A percentile compares a stretch with the other conserved stretches of the same genome.
phyloP scores from a whole-genome alignment of 305 asterid species.

The Solanum hybrid region DNA sequence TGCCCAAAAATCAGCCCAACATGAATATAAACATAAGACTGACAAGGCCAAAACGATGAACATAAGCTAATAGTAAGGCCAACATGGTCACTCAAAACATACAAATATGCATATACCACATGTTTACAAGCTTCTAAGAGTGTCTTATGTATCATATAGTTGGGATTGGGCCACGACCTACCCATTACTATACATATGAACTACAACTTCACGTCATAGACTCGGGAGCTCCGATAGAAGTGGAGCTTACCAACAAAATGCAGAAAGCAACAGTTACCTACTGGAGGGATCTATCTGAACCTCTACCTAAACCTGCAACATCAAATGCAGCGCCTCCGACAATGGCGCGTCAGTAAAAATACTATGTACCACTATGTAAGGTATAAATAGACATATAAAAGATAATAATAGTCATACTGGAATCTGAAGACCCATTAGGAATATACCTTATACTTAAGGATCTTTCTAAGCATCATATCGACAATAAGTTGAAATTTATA shows the following conservation, averaged over 20 bases:
- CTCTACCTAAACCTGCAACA: too few species aligned
- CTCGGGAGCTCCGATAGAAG: neutral
- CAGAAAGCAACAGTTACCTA: neutral
- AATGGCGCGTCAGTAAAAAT: too few species aligned
- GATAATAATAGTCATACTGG: too few species aligned
- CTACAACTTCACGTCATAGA: neutral
- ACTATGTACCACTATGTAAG: too few species aligned
- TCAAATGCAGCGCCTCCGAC: too few species aligned
- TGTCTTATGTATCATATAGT: neutral
- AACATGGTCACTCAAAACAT: neutral
- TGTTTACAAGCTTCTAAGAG: neutral
- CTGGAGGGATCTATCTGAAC: neutral
- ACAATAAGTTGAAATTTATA: neutral
- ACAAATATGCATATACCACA: neutral
- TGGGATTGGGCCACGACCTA: neutral
- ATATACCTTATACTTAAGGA: neutral
- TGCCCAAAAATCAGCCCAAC: neutral
- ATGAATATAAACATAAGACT: neutral
- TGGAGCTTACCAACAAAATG: neutral
- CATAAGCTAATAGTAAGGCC: neutral
- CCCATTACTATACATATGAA: neutral
- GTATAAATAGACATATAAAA: too few species aligned
- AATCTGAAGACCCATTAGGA: too few species aligned
- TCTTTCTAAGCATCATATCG: neutral
- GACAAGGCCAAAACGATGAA: neutral